phyloP scores from a whole-genome alignment of 2,329 filamentous ascomycete species.

The Metarhizium robertsii region DNA sequence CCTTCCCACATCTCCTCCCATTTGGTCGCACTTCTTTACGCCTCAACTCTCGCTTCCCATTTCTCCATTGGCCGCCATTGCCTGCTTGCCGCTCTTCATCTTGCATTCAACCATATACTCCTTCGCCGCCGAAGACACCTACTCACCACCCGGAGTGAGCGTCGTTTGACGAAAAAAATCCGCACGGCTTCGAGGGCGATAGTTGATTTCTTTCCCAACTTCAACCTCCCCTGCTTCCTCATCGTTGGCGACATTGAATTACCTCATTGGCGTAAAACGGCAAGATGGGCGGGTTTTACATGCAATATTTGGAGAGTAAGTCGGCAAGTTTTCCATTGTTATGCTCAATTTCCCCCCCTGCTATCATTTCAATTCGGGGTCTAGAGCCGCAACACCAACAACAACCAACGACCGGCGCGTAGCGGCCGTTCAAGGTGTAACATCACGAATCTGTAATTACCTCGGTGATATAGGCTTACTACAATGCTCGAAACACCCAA shows the following conservation, averaged over 20 bases:
- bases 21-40: neutral
- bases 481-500: neutral
- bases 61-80: constrained; percentile 44
- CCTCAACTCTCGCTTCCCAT: constrained; percentile 16
- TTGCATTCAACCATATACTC: constrained; percentile 1
- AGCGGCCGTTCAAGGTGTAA: neutral
- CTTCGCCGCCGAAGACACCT: neutral
- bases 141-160: neutral
- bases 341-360: neutral
- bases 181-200: constrained; percentile 7
- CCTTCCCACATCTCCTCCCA: constrained; percentile 3
- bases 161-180: neutral
- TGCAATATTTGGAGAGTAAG: constrained; percentile 69
- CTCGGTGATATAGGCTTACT: neutral
- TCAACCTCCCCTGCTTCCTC: constrained; percentile 5
- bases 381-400: neutral
- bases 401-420: neutral
- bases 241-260: constrained; percentile 3
- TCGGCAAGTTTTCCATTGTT: constrained; percentile 19
- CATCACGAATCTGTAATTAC: neutral
- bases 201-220: constrained; percentile 10
- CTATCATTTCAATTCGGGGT: neutral
- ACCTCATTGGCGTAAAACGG: constrained; percentile 16
- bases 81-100: constrained; percentile 24
- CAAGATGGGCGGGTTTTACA: constrained; percentile 57